These are phyloP conservation scores for Hebeloma cylindrosporum DNA, from an alignment of 768 basidiomycete species.

Conservation along the genomic window DNA sequence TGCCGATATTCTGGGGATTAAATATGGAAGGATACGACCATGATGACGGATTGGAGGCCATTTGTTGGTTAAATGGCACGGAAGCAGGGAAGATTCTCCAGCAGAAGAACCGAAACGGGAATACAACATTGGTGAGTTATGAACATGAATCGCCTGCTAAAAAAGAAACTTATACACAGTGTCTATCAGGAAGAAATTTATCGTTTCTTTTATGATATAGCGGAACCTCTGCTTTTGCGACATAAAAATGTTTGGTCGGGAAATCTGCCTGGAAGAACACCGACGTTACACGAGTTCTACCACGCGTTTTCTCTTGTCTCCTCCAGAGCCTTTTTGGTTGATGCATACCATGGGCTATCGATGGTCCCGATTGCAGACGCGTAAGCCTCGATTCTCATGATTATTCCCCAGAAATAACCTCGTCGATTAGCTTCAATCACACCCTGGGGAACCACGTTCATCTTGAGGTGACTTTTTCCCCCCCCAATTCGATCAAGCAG, in stretches of 20 bases:
- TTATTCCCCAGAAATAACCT: constrained; percentile 12
- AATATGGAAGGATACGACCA: constrained; percentile 8
- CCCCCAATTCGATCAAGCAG: background rate
- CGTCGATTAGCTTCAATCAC: constrained; percentile 66
- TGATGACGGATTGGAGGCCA: constrained; percentile 32
- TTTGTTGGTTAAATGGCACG: constrained; percentile 43
- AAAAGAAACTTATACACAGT: too few species aligned
- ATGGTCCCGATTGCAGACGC: constrained; percentile 87
- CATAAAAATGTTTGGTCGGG: constrained; percentile 17
- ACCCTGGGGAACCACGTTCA: constrained; percentile 67
- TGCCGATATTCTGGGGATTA: constrained; percentile 61
- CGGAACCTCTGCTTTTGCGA: constrained; percentile 30
- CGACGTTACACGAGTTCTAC: constrained; percentile 43
- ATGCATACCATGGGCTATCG: constrained; percentile 74
- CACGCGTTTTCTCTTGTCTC: constrained; percentile 67
- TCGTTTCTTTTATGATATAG: constrained; percentile 36
- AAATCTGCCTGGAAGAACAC: constrained; percentile 10
- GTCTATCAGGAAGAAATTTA: constrained; percentile 35
- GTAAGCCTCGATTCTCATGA: constrained; percentile 41
- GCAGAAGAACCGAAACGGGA: constrained; percentile 15
- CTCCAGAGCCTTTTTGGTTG: constrained; percentile 81
- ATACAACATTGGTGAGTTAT: constrained; percentile 24
- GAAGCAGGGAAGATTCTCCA: constrained; percentile 34
- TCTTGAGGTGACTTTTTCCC: constrained; percentile 53
- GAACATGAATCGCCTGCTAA: background rate